A percentile compares a stretch with the other conserved stretches of the same genome.
Evolutionary conservation across 306 rosid species (phyloP).

Genomic region (Cucumis cinereus): DNA sequence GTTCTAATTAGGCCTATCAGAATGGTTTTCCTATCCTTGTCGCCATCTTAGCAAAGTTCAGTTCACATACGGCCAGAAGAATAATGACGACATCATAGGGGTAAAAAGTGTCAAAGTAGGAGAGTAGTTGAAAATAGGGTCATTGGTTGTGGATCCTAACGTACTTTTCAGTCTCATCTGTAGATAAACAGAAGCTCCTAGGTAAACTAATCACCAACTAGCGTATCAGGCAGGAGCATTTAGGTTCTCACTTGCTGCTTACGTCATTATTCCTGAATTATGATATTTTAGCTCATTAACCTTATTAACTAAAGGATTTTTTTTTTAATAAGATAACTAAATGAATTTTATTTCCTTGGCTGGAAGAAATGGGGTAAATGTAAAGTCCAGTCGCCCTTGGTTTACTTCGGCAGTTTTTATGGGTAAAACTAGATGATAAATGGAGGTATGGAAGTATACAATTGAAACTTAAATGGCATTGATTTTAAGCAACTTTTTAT

Average conservation of each 20-base stretch:
- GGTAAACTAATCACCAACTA: not conserved
- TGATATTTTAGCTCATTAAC: not conserved
- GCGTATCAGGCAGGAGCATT: not conserved
- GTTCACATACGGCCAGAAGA: slow-evolving; percentile 1
- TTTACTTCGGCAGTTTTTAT: not conserved
- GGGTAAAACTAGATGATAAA: not conserved
- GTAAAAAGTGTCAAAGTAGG: not conserved
- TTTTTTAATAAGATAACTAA: not conserved
- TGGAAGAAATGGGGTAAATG: not conserved
- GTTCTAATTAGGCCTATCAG: not conserved
- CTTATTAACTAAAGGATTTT: not conserved
- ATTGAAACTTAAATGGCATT: not conserved
- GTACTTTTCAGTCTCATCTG: not conserved
- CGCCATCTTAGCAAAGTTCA: not conserved
- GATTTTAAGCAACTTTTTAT: not conserved
- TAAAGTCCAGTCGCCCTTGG: not conserved
- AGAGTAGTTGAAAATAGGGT: not conserved
- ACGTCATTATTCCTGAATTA: not conserved
- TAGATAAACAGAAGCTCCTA: slow-evolving; percentile 3
- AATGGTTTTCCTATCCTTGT: not conserved
- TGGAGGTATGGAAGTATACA: not conserved
- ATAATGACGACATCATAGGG: not conserved
- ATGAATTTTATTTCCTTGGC: not conserved
- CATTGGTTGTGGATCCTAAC: not conserved
- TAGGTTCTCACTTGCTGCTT: not conserved